Percentiles rank a stretch among this genome's conserved stretches.
phyloP scores from a whole-genome alignment of 2,329 filamentous ascomycete genomes.

The Penicillium sclerotiorum region DNA sequence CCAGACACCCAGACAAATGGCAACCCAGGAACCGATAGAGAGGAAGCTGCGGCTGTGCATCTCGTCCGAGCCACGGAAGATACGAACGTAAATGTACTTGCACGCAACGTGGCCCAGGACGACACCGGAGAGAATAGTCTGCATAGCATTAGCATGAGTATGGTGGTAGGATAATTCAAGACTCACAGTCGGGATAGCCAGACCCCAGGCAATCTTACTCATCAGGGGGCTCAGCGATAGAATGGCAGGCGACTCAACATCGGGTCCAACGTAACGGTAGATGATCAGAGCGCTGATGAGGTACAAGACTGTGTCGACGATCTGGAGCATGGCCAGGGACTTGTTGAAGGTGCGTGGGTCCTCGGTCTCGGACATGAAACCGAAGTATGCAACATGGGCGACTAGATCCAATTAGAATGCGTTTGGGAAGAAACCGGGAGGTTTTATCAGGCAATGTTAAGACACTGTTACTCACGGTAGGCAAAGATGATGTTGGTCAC shows the following conservation, averaged over 20 bases:
- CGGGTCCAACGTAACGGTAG: constrained; percentile 65
- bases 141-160: background rate
- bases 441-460: no score
- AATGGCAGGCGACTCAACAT: constrained; percentile 67
- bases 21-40: constrained; percentile 61
- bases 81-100: constrained; percentile 66
- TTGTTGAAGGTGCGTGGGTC: constrained; percentile 63
- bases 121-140: constrained; percentile 69
- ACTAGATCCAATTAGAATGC: no score
- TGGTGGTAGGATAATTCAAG: background rate
- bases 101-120: constrained; percentile 68
- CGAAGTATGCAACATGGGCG: constrained; percentile 68
- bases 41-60: constrained; percentile 52
- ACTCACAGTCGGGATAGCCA: constrained; percentile 64
- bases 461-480: constrained; percentile 58
- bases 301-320: constrained; percentile 64
- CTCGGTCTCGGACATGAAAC: constrained; percentile 66
- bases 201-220: constrained; percentile 66
- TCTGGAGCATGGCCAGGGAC: constrained; percentile 64
- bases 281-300: constrained; percentile 67
- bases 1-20: constrained; percentile 59
- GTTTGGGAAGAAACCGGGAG: no score
- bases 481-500: constrained; percentile 71
- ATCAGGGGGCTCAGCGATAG: constrained; percentile 60
- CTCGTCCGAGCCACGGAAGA: constrained; percentile 62